Percentiles rank a stretch among this genome's conserved stretches.
Conservation (phyloP, 495 filamentous ascomycete genomes). For the Acidiella bohemica region DNA sequence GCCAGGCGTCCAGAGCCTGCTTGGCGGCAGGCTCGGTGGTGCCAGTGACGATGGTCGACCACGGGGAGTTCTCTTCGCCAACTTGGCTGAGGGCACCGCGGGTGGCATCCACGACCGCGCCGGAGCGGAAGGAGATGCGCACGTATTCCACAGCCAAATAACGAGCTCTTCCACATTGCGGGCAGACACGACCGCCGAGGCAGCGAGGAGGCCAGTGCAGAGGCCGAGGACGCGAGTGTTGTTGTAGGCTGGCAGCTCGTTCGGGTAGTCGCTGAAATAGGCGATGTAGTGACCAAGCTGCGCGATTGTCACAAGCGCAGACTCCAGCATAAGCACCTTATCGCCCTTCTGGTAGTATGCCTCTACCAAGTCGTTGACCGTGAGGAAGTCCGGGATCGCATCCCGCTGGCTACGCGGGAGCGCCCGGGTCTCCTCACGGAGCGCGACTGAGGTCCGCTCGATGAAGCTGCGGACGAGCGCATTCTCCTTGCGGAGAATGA, state of each 20-base stretch:
- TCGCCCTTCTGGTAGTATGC: conserved; percentile 43
- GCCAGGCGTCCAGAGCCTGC: conserved; percentile 37
- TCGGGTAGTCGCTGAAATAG: conserved; percentile 43
- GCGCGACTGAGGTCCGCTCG: conserved; percentile 43
- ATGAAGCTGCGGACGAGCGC: conserved; percentile 52
- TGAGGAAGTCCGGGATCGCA: conserved; percentile 54
- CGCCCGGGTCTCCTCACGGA: conserved; percentile 49
- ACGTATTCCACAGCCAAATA: conserved; percentile 54
- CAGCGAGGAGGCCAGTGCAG: conserved; percentile 62
- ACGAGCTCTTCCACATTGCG: conserved; percentile 55
- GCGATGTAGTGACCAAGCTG: conserved; percentile 66
- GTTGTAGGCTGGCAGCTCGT: conserved; percentile 29
- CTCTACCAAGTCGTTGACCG: conserved; percentile 56
- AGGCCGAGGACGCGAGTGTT: conserved; percentile 46
- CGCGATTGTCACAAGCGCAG: conserved; percentile 52
- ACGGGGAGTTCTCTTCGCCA: conserved; percentile 37
- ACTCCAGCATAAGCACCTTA: conserved; percentile 51
- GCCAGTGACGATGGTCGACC: conserved; percentile 42
- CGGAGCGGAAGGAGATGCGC: conserved; percentile 58
- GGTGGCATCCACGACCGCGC: conserved; percentile 43
- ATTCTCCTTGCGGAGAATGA: conserved; percentile 51
- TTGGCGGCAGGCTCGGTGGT: conserved; percentile 34
- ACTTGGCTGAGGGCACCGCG: conserved; percentile 38
- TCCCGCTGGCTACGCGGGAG: conserved; percentile 46
- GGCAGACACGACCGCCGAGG: conserved; percentile 54